Base-by-base conservation (phyloP, 768 basidiomycete genomes). In the Tubosaeta sp. region DNA sequence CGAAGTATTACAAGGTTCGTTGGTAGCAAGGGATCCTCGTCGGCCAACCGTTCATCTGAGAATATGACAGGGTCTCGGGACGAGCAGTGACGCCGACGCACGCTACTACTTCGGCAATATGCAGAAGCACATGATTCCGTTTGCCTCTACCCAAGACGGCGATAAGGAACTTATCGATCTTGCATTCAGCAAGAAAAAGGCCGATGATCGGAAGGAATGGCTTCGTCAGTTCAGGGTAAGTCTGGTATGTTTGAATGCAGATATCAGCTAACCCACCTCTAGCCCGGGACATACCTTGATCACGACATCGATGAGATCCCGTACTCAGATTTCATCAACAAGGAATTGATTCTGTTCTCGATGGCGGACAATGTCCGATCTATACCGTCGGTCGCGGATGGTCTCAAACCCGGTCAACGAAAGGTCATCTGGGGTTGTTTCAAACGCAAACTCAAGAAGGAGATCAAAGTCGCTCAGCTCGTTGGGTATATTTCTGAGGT, bases 301-400 rank as follows among this genome's bases (percentile, higher is more conserved):
- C 95, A 99, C 69, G 81, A 84, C 51, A 78, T 89, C 29, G 82
- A 86, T 40, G 85, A 91, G 61, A 89, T 99, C 54, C 81, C 90
- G 0, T 90, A 85, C 65, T 80, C 87, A 1, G 94, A 99, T 61
- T 99, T 99, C 67, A 95, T 99, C 73, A 97, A 99, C 76, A 91
- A 84, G 70, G 96, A 99, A 65, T 73, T 99, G 41, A 97, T 99
- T 53, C 77, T 97, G 24, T 99, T 97, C 79, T 99, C 96, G 1
- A 97, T 98, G 92, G 96, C 96, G 4, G 96, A 99, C 65, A 98
- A 98, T 62, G 81, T 96, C 56, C 94, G 96, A 49, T 99, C 96
- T 4, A 98, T 99, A 58, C 96, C 96, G 3, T 96, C 88, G 0
- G 80, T 91, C 14, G 83, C 84, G 12, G 96, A 98, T 65, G 96